Evolutionary conservation across 2,329 filamentous ascomycete genomes (phyloP).

Genomic region (Fusarium illudens): DNA sequence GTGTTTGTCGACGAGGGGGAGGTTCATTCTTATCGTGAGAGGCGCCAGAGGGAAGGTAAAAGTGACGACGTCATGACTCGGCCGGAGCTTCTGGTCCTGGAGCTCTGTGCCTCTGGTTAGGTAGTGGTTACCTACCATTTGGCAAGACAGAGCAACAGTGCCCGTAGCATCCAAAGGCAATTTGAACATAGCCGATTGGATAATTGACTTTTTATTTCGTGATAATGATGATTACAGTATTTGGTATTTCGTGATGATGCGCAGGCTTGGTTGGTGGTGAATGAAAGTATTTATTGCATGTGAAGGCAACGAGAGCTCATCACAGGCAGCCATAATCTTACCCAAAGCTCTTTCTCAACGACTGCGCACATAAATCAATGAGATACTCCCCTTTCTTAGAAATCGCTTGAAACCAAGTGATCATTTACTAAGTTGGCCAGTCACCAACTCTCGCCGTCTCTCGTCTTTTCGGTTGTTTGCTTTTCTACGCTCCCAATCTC

Average conservation of each 20-base stretch:
- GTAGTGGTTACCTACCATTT: not conserved
- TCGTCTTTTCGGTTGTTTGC: not conserved
- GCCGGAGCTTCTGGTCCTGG: constrained; percentile 31
- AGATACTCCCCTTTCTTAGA: not conserved
- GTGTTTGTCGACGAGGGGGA: not conserved
- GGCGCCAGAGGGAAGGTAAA: not conserved
- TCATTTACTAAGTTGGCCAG: not conserved
- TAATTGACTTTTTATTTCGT: not conserved
- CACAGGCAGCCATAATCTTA: not conserved
- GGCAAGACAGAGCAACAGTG: not conserved
- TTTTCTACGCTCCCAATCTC: not conserved
- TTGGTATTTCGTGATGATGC: constrained; percentile 25
- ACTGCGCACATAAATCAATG: not conserved
- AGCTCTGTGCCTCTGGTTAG: not conserved
- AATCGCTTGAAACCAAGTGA: not conserved
- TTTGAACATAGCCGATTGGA: constrained; percentile 13
- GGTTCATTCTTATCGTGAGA: constrained; percentile 3
- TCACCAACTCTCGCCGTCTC: not conserved
- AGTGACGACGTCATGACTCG: constrained; percentile 35
- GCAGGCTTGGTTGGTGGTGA: constrained; percentile 8
- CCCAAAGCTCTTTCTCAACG: not conserved
- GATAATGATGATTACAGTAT: constrained; percentile 26
- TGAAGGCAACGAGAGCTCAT: constrained; percentile 2
- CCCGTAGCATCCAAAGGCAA: not conserved
- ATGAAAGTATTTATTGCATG: constrained; percentile 1